Evolutionary conservation across 1,284 basidiomycete genomes (phyloP).

Genomic region (Pseudozyma hubeiensis): DNA sequence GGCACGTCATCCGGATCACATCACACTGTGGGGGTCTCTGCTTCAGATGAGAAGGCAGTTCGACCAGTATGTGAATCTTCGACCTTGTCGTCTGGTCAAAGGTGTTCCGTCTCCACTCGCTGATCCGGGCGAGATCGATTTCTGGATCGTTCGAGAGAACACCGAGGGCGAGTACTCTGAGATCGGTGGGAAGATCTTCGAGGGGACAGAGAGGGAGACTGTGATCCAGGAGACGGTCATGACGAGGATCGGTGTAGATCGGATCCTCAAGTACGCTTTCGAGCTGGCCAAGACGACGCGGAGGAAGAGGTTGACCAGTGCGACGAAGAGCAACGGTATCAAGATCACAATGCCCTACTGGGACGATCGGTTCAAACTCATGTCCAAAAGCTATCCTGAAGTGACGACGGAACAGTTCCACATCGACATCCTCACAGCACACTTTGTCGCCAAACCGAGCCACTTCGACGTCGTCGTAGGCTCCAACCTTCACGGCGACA

Average conservation of each 20-base stretch:
- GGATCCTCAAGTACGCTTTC: slow-evolving; percentile 74
- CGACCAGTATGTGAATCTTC: slow-evolving; percentile 74
- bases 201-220: slow-evolving; percentile 68
- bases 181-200: slow-evolving; percentile 71
- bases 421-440: slow-evolving; percentile 72
- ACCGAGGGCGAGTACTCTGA: slow-evolving; percentile 75
- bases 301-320: slow-evolving; percentile 73
- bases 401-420: slow-evolving; percentile 68
- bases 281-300: slow-evolving; percentile 72
- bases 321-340: slow-evolving; percentile 69
- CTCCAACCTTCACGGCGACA: slow-evolving; percentile 74
- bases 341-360: slow-evolving; percentile 65
- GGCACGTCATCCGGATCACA: slow-evolving; percentile 31
- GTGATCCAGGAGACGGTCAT: slow-evolving; percentile 72
- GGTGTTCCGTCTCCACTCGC: slow-evolving; percentile 72
- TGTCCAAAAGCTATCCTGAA: slow-evolving; percentile 73
- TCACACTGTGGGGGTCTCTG: slow-evolving; percentile 40
- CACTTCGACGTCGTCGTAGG: slow-evolving; percentile 74
- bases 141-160: slow-evolving; percentile 74
- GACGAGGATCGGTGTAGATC: slow-evolving; percentile 73
- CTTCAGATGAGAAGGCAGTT: slow-evolving; percentile 72
- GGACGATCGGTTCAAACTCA: slow-evolving; percentile 70
- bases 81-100: slow-evolving; percentile 73
- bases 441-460: slow-evolving; percentile 73
- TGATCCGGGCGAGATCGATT: slow-evolving; percentile 71